A percentile compares a stretch with the other conserved stretches of the same genome.
Evolutionary conservation across 169 alveolate genomes (phyloP).

Genomic region (Perkinsus olseni): DNA sequence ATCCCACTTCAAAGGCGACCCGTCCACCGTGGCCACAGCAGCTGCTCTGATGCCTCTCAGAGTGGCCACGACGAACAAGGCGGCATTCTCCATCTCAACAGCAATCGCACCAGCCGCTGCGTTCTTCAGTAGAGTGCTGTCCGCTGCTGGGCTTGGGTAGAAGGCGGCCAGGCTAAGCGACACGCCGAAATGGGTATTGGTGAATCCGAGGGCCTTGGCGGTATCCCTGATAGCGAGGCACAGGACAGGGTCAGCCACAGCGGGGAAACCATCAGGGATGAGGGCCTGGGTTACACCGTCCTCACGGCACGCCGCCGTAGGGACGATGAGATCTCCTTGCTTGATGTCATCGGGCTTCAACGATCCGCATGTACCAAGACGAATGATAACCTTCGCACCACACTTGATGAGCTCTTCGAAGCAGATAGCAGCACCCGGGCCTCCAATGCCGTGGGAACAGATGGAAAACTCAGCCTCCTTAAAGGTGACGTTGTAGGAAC

Average conservation of each 20-base stretch:
- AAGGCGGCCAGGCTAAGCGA: background rate
- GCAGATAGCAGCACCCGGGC: conserved; percentile 21
- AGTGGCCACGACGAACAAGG: conserved; percentile 11
- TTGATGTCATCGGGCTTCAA: conserved; percentile 13
- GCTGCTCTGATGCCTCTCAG: conserved; percentile 14
- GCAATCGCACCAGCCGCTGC: conserved; percentile 5
- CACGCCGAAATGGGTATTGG: background rate
- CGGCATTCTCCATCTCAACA: conserved; percentile 24
- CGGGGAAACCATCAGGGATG: conserved; percentile 7
- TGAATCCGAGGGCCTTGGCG: background rate
- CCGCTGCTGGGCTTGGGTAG: background rate
- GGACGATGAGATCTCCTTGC: conserved; percentile 19
- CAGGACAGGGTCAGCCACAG: background rate
- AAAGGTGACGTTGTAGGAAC: conserved; percentile 5
- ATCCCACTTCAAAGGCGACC: conserved; percentile 23
- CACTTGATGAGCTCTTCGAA: conserved; percentile 23
- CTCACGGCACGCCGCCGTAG: conserved; percentile 19
- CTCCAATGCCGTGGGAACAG: conserved; percentile 31
- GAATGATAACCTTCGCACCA: conserved; percentile 27
- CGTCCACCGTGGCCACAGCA: conserved; percentile 23
- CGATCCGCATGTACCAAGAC: conserved; percentile 34
- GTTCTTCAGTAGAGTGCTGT: background rate
- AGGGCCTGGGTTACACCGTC: conserved; percentile 7
- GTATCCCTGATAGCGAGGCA: background rate
- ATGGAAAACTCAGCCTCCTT: conserved; percentile 16